Conservation (phyloP, 2,329 filamentous ascomycete species). For the Chaetomiaceae sp. region DNA sequence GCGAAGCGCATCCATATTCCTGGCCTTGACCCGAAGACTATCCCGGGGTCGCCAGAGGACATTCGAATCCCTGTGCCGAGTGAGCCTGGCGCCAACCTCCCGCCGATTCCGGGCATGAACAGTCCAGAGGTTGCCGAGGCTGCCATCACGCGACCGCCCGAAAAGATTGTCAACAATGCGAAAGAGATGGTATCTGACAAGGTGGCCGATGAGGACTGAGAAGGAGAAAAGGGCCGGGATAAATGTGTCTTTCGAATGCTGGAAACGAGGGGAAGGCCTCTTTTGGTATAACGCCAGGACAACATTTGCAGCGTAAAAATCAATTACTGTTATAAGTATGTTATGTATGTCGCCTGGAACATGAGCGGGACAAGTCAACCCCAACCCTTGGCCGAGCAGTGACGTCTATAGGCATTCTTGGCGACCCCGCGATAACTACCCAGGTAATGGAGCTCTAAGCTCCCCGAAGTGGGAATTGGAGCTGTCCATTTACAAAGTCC, state of each 20-base stretch:
- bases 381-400: conserved; percentile 1
- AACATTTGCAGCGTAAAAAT: background rate
- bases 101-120: conserved; percentile 47
- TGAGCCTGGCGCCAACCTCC: conserved; percentile 38
- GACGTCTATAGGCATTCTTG: conserved; percentile 9
- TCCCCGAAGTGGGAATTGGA: conserved; percentile 8
- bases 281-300: background rate
- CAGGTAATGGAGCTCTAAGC: background rate
- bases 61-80: conserved; percentile 70
- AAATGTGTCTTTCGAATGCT: no score
- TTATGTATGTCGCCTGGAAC: no score
- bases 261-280: background rate
- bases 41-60: conserved; percentile 75
- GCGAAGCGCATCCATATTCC: conserved; percentile 87
- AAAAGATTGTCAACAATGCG: conserved; percentile 47
- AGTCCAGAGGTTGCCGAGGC: conserved; percentile 42
- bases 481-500: background rate
- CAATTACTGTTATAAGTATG: no score
- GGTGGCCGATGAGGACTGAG: conserved; percentile 48
- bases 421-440: conserved; percentile 9
- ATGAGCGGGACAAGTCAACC: no score
- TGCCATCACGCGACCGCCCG: conserved; percentile 35
- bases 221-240: background rate
- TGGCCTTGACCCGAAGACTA: conserved; percentile 58
- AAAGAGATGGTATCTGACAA: conserved; percentile 51